These are phyloP conservation scores for Stereum hirsutum DNA, from an alignment of 1,284 basidiomycete genomes.

Conservation along the genomic window DNA sequence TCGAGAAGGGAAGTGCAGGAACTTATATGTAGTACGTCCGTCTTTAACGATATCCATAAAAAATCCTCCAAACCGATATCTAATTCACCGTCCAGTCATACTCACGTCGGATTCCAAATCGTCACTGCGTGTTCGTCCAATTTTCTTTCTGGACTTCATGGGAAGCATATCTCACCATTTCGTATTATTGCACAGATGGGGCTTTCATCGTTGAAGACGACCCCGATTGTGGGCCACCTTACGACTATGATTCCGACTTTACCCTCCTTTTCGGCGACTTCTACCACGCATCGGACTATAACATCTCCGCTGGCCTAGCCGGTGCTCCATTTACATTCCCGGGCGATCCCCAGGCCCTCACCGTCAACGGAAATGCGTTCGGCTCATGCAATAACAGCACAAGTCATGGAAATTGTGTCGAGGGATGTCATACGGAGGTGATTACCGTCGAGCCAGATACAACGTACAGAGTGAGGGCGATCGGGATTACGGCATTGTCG, in stretches of 20 bases:
- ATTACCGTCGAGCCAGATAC: neutral
- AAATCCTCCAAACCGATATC: no score
- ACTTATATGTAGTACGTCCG: neutral
- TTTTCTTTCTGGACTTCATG: neutral
- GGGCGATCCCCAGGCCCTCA: neutral
- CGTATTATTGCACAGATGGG: neutral
- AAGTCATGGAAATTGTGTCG: neutral
- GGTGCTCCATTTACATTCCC: neutral
- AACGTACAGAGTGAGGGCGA: neutral
- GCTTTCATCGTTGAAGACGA: neutral
- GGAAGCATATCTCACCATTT: neutral
- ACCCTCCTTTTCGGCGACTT: neutral
- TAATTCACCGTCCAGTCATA: neutral
- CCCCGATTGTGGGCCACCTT: neutral
- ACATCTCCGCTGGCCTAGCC: neutral
- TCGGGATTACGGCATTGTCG: neutral
- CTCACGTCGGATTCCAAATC: conserved; percentile 1
- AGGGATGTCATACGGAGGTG: neutral
- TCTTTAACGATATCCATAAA: no score
- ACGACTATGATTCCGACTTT: neutral
- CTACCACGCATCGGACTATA: neutral
- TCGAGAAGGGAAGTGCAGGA: neutral
- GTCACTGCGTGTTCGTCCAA: neutral
- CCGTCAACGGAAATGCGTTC: neutral
- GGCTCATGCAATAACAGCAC: neutral